A percentile compares a stretch with the other conserved stretches of the same genome.
These are phyloP conservation scores for Colletotrichum chlorophyti DNA, from an alignment of 2,329 filamentous ascomycete species.

Conservation along the genomic window DNA sequence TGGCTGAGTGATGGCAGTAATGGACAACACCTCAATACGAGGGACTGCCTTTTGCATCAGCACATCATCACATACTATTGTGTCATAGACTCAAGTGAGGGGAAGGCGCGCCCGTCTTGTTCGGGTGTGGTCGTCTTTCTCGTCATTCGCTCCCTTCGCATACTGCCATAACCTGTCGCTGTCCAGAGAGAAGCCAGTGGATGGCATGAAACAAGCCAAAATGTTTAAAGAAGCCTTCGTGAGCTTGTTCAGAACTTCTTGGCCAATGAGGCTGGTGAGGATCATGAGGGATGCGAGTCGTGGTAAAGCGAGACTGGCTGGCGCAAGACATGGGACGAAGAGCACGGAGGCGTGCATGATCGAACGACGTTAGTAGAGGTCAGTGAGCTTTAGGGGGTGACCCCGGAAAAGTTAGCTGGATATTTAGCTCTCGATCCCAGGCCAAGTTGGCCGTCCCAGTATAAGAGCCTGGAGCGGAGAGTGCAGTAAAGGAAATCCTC, in stretches of 20 bases:
- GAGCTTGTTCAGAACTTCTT: slow-evolving; percentile 9
- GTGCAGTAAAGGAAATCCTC: no score
- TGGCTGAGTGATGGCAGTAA: no score
- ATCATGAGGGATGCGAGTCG: slow-evolving; percentile 4
- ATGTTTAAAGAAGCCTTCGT: slow-evolving; percentile 9
- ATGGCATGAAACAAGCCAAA: slow-evolving; percentile 26
- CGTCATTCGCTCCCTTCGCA: not conserved
- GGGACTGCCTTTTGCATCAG: no score
- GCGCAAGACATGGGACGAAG: slow-evolving; percentile 19
- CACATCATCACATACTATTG: no score
- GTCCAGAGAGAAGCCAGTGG: slow-evolving; percentile 1
- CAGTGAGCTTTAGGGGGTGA: slow-evolving; percentile 14
- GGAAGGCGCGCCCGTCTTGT: slow-evolving; percentile 10
- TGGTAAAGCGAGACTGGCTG: slow-evolving; percentile 3
- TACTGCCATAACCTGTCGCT: not conserved
- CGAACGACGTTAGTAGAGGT: not conserved
- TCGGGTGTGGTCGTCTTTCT: not conserved
- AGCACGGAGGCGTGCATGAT: not conserved
- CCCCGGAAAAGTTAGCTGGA: slow-evolving; percentile 16
- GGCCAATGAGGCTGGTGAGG: slow-evolving; percentile 7
- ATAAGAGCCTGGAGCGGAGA: no score
- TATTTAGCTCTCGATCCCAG: slow-evolving; percentile 17
- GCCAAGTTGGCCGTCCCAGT: slow-evolving; percentile 14
- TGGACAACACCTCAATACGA: no score
- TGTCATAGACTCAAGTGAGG: slow-evolving; percentile 3